Evolutionary conservation across 2,329 filamentous ascomycete genomes (phyloP).

Genomic region (Fusarium austroafricanum): DNA sequence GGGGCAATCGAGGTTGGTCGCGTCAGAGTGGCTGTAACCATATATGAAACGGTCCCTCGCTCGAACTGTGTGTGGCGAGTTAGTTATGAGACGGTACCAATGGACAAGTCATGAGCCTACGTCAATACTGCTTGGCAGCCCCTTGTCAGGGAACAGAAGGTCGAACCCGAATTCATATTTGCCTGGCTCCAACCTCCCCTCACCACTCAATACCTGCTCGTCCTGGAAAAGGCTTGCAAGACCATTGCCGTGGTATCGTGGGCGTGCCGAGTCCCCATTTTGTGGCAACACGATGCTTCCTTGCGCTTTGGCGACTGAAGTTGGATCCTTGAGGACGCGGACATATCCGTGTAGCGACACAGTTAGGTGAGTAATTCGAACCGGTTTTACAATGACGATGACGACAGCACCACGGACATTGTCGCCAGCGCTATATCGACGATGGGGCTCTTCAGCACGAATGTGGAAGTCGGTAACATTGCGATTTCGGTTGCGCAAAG

Average conservation of each 20-base stretch:
- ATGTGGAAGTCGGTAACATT: slow-evolving; percentile 84
- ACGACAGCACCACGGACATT: slow-evolving; percentile 78
- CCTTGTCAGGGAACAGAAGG: slow-evolving; percentile 74
- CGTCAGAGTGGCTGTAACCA: slow-evolving; percentile 89
- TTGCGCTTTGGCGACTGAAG: slow-evolving; percentile 65
- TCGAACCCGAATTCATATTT: slow-evolving; percentile 85
- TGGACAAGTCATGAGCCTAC: slow-evolving; percentile 64
- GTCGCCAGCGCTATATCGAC: slow-evolving; percentile 80
- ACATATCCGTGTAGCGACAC: slow-evolving; percentile 83
- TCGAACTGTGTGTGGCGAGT: slow-evolving; percentile 76
- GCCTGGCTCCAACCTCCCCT: slow-evolving; percentile 78
- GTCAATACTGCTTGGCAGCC: slow-evolving; percentile 91
- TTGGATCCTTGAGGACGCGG: slow-evolving; percentile 79
- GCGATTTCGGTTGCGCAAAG: slow-evolving; percentile 66
- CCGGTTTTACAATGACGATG: slow-evolving; percentile 77
- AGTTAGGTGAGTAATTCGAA: slow-evolving; percentile 83
- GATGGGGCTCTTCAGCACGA: slow-evolving; percentile 79
- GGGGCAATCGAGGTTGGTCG: slow-evolving; percentile 87
- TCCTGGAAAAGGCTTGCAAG: slow-evolving; percentile 86
- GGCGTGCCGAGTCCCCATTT: slow-evolving; percentile 53
- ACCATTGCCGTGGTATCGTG: slow-evolving; percentile 78
- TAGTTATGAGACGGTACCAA: slow-evolving; percentile 10
- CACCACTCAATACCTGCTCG: slow-evolving; percentile 81
- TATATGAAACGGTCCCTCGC: slow-evolving; percentile 90
- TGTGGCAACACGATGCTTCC: slow-evolving; percentile 56